These are phyloP conservation scores for Grifola frondosa DNA, from an alignment of 1,284 basidiomycete species.

Conservation along the genomic window DNA sequence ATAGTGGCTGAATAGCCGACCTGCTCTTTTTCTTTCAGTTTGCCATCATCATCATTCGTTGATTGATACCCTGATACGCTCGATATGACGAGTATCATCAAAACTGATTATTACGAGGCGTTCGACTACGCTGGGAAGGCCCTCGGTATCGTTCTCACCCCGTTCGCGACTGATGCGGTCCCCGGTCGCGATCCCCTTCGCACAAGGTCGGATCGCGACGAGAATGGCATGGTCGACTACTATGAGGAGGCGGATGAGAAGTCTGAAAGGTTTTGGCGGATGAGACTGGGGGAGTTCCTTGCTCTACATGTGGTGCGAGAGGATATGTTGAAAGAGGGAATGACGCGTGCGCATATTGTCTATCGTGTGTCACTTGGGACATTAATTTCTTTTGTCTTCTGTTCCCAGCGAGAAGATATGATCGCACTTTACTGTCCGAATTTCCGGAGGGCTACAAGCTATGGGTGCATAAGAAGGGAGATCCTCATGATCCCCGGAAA, in stretches of 20 bases:
- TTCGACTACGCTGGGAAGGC: slow-evolving; percentile 4
- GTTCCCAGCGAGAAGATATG: slow-evolving; percentile 12
- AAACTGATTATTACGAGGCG: slow-evolving; percentile 17
- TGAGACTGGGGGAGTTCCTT: slow-evolving; percentile 23
- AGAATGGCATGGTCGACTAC: slow-evolving; percentile 20
- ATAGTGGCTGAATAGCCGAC: too few relatives aligned
- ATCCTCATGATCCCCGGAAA: slow-evolving; percentile 20
- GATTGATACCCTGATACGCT: too few relatives aligned
- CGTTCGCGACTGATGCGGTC: slow-evolving; percentile 14
- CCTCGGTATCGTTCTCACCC: slow-evolving; percentile 12
- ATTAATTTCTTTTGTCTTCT: neutral
- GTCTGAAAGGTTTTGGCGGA: slow-evolving; percentile 16
- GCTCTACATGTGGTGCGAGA: slow-evolving; percentile 20
- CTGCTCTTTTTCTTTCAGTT: slow-evolving; percentile 1
- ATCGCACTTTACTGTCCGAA: slow-evolving; percentile 14
- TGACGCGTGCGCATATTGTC: slow-evolving; percentile 10
- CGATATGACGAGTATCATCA: slow-evolving; percentile 10
- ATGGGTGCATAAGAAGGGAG: slow-evolving; percentile 27
- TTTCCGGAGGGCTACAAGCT: slow-evolving; percentile 27
- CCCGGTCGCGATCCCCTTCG: slow-evolving; percentile 7
- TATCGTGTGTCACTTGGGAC: neutral
- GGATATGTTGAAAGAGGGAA: slow-evolving; percentile 12
- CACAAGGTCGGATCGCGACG: slow-evolving; percentile 5
- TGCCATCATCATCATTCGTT: slow-evolving; percentile 1
- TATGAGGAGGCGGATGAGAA: slow-evolving; percentile 15